Percentiles rank a stretch among this genome's conserved stretches.
phyloP scores from a whole-genome alignment of 2,329 filamentous ascomycete species.

The Peltaster fructicola region DNA sequence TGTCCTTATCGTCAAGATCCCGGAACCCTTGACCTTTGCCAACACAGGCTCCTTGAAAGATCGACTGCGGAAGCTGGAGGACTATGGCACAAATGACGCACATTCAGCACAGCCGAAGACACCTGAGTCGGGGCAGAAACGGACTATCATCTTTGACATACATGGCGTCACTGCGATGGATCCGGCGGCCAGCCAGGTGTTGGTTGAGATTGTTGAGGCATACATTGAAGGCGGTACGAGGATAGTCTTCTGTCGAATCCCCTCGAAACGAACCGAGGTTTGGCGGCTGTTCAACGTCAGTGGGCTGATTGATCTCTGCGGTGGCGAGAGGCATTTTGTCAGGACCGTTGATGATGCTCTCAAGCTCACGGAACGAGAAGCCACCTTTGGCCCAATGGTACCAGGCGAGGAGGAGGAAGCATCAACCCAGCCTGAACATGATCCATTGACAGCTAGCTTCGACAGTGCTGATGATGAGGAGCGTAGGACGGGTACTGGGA shows the following conservation, averaged over 20 bases:
- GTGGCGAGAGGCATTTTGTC: constrained; percentile 64
- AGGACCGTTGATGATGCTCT: constrained; percentile 71
- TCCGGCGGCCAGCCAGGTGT: constrained; percentile 78
- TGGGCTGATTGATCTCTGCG: constrained; percentile 71
- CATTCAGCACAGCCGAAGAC: constrained; percentile 78
- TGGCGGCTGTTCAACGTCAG: constrained; percentile 58
- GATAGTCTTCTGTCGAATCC: constrained; percentile 54
- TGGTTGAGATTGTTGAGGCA: constrained; percentile 68
- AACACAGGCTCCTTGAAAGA: constrained; percentile 88
- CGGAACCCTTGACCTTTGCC: constrained; percentile 88
- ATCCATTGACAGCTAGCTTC: too few relatives aligned
- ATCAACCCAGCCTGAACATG: constrained; percentile 5
- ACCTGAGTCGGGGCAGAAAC: constrained; percentile 68
- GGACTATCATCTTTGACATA: constrained; percentile 90
- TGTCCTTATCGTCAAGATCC: constrained; percentile 91
- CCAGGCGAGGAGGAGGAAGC: constrained; percentile 1
- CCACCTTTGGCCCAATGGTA: constrained; percentile 17
- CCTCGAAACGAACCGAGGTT: constrained; percentile 34
- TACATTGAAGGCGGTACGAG: constrained; percentile 63
- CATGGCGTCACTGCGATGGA: constrained; percentile 94
- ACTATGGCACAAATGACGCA: constrained; percentile 70
- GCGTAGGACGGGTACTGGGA: too few relatives aligned
- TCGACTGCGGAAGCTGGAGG: constrained; percentile 63
- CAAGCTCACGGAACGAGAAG: constrained; percentile 58
- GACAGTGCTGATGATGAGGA: too few relatives aligned